phyloP scores from a whole-genome alignment of 2,329 filamentous ascomycete species.

The Fusarium staphyleae region DNA sequence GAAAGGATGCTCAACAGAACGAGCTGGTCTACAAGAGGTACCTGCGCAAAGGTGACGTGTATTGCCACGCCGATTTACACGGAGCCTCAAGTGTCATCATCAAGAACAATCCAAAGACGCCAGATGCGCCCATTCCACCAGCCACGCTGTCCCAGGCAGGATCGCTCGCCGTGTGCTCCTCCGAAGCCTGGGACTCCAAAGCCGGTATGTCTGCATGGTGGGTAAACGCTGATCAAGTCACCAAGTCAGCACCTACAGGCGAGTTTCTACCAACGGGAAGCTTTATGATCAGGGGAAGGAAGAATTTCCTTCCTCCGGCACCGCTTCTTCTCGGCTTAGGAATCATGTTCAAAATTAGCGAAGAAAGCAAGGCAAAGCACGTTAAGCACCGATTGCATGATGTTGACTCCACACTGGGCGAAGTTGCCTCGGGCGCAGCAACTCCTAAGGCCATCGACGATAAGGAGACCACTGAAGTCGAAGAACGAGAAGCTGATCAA shows the following conservation, averaged over 20 bases:
- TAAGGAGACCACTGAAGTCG: conserved; percentile 33
- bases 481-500: conserved; percentile 34
- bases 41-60: conserved; percentile 87
- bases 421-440: conserved; percentile 14
- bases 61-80: conserved; percentile 87
- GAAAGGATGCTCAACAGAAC: conserved; percentile 86
- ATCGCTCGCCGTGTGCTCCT: conserved; percentile 81
- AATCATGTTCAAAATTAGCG: conserved; percentile 86
- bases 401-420: conserved; percentile 27
- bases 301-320: conserved; percentile 88
- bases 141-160: conserved; percentile 92
- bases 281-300: conserved; percentile 84
- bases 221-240: conserved; percentile 89
- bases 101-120: conserved; percentile 81
- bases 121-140: conserved; percentile 87
- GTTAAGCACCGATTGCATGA: conserved; percentile 66
- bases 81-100: conserved; percentile 87
- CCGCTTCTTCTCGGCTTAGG: conserved; percentile 88
- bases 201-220: conserved; percentile 96
- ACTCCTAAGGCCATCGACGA: conserved; percentile 40
- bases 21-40: conserved; percentile 91
- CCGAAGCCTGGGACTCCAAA: conserved; percentile 94
- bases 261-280: conserved; percentile 80
- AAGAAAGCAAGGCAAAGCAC: conserved; percentile 83
- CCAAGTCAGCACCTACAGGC: conserved; percentile 80